phyloP scores from a whole-genome alignment of 495 filamentous ascomycete species.

The Wilcoxina mikolae region DNA sequence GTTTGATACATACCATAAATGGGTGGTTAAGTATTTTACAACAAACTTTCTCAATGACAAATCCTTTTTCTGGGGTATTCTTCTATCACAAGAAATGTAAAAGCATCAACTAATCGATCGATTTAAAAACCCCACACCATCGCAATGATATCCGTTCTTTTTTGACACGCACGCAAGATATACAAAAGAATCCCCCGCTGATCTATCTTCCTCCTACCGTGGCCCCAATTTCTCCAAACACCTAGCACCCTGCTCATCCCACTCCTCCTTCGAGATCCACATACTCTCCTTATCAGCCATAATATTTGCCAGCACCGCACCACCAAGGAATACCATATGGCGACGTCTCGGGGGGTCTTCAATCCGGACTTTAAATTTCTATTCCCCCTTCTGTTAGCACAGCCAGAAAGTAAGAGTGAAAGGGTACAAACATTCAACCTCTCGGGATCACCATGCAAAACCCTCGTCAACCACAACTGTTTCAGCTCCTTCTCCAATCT shows the following conservation, averaged over 20 bases:
- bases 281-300: conserved; percentile 97
- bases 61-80: no score
- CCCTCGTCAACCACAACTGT: conserved; percentile 91
- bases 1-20: no score
- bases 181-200: neutral
- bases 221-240: conserved; percentile 83
- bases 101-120: no score
- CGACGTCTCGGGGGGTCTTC: conserved; percentile 90
- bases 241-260: conserved; percentile 82
- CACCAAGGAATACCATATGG: conserved; percentile 98
- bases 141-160: no score
- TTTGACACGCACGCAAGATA: conserved; percentile 2
- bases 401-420: neutral
- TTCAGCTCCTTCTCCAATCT: conserved; percentile 96
- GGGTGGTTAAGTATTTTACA: no score
- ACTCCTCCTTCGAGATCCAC: conserved; percentile 96
- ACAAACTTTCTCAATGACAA: no score
- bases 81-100: no score
- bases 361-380: conserved; percentile 99
- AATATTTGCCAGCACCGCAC: conserved; percentile 86
- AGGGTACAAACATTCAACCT: conserved; percentile 52
- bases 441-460: conserved; percentile 78
- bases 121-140: no score
- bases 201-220: conserved; percentile 31
- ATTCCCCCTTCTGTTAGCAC: conserved; percentile 11